These are phyloP conservation scores for Fusarium paranaense DNA, from an alignment of 2,329 filamentous ascomycete genomes.

Conservation along the genomic window DNA sequence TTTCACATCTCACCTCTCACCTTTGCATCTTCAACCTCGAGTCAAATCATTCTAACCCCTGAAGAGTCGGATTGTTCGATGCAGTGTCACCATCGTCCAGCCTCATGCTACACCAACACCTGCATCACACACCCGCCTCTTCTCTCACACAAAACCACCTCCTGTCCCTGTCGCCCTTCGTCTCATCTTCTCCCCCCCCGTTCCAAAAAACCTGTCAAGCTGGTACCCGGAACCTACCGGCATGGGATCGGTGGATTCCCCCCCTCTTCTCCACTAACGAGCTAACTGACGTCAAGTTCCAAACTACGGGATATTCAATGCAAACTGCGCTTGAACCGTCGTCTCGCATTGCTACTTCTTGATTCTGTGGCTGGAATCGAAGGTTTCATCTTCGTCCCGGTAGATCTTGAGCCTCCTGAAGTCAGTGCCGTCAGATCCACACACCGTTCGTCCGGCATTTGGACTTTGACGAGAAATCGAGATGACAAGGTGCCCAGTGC, in stretches of 20 bases:
- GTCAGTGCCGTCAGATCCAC: constrained; percentile 23
- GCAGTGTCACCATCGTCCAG: neutral
- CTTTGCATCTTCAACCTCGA: neutral
- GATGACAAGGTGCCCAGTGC: constrained; percentile 4
- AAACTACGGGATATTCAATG: constrained; percentile 9
- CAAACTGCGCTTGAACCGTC: constrained; percentile 23
- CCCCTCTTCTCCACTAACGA: constrained; percentile 5
- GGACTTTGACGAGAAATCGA: neutral
- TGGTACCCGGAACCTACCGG: constrained; percentile 16
- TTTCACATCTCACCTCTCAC: neutral
- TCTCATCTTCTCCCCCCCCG: constrained; percentile 28
- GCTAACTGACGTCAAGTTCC: constrained; percentile 14
- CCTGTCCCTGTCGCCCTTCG: constrained; percentile 29
- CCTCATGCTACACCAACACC: neutral
- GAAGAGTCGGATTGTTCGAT: constrained; percentile 6
- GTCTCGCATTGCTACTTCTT: constrained; percentile 24
- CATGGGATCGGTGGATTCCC: constrained; percentile 20
- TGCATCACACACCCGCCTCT: constrained; percentile 12
- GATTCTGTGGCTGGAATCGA: constrained; percentile 26
- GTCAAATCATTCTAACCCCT: constrained; percentile 4
- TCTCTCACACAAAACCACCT: constrained; percentile 26
- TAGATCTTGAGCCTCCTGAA: constrained; percentile 25
- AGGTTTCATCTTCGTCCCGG: constrained; percentile 40
- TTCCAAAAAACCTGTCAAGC: constrained; percentile 16
- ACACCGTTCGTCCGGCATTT: constrained; percentile 22